phyloP scores from a whole-genome alignment of 208 protist genomes.

The Porcisia deanei region DNA sequence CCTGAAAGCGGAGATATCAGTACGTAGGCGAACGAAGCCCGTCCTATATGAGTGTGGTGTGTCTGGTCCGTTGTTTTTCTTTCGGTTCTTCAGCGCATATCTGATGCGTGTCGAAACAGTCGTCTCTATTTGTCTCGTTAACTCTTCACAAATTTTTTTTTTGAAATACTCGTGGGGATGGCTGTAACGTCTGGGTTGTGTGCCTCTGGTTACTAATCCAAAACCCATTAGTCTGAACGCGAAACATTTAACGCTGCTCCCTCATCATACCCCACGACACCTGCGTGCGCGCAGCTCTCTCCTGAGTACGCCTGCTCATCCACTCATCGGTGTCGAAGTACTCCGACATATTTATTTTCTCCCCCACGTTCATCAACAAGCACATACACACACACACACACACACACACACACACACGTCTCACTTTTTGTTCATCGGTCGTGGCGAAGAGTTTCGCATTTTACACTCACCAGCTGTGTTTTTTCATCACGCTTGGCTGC shows the following conservation, averaged over 20 bases:
- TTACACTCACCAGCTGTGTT: neutral
- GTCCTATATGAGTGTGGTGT: neutral
- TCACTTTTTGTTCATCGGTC: neutral
- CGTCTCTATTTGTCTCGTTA: neutral
- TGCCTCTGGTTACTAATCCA: neutral
- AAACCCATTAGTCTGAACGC: neutral
- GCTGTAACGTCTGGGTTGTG: neutral
- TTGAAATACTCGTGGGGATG: neutral
- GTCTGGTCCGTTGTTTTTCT: neutral
- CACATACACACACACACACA: neutral
- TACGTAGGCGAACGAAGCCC: neutral
- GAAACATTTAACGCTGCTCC: neutral
- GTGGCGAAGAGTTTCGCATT: neutral
- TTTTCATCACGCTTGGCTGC: conserved; percentile 9
- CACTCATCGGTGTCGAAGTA: neutral
- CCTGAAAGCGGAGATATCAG: neutral
- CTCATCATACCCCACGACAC: neutral
- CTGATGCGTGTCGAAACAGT: neutral
- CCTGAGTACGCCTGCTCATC: conserved; percentile 2
- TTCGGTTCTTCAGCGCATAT: neutral
- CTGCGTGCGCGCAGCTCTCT: neutral
- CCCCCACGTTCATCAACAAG: neutral
- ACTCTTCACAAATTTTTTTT: neutral
- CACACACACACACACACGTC: neutral
- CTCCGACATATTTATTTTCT: neutral